Base-by-base conservation (phyloP, 2,329 filamentous ascomycete species). In the Talaromyces pinophilus region DNA sequence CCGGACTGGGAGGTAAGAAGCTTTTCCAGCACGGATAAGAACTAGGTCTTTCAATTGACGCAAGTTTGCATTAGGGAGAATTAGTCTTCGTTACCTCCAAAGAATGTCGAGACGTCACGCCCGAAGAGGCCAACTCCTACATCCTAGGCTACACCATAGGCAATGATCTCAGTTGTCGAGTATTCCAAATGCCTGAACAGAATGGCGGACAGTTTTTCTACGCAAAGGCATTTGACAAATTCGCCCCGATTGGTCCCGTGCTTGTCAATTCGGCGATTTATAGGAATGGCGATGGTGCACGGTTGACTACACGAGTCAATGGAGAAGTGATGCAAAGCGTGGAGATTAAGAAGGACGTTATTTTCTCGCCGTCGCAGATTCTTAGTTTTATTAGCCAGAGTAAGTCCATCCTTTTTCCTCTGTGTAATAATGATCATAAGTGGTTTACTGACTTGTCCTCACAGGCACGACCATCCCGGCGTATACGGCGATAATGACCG, bases 401-500 rank as follows among this genome's bases (percentile, higher is more conserved):
- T 66, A 63, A 2, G 44, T 40, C 5, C 13, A 50, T 35, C 30
- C 11, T 22, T 10, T 11, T 35, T 22, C 30, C 13, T 15, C 19
- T 44, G 13, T 11, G 5, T 11, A n/a, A 33, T 4, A 17, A 19
- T 13, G 11, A 30, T 33, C 6, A 33, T 19, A 22, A 22, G 15
- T 54, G 15, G 28, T 10, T 7, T 40, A 28, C 73, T 1, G 72
- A 54, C 50, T n/a, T n/a, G 1, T 19, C 5, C 10, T 54, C 15
- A 33, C 75, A 42, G 77, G 79, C 13, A 80, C 75, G 3, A 80
- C 78, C 2, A 69, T 81, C 8, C 72, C 73, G 54, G 70, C 72
- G n/a, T 78, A 78, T 5, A 80, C 77, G 2, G 62, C 79, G 22
- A 78, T 81, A 55, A 76, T 80, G 73, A 81, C 78, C 1, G 79